phyloP scores from a whole-genome alignment of 306 rosid genomes.

The Alnus rubra region DNA sequence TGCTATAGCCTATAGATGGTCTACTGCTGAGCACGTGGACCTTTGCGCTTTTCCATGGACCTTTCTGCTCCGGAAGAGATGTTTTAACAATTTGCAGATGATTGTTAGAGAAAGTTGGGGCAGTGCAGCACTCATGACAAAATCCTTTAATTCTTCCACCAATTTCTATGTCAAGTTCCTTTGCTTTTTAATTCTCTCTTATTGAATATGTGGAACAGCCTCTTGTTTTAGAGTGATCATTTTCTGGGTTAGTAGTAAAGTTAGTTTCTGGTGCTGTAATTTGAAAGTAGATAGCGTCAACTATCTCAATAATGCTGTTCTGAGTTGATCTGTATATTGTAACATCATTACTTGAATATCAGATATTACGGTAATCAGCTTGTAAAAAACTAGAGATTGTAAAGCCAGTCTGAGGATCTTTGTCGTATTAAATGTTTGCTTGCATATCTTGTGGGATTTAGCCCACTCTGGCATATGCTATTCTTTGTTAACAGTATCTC shows the following conservation, averaged over 20 bases:
- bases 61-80: not conserved
- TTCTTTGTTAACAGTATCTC: not conserved
- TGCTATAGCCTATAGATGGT: not conserved
- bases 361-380: not conserved
- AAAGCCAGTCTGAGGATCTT: not conserved
- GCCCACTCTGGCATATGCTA: not conserved
- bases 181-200: not conserved
- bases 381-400: not conserved
- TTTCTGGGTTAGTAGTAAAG: not conserved
- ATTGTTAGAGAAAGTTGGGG: not conserved
- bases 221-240: too few species aligned
- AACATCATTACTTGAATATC: not conserved
- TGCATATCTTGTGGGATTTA: not conserved
- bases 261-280: not conserved
- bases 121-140: not conserved
- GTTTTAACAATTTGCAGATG: not conserved
- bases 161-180: not conserved
- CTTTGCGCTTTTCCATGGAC: not conserved
- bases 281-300: not conserved
- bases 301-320: not conserved
- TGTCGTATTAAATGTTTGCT: not conserved
- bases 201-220: too few species aligned
- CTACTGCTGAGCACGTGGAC: not conserved
- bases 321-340: not conserved
- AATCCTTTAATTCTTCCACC: not conserved